Base-by-base conservation (phyloP, 1,284 basidiomycete species). In the Ceratorhiza oryzae-sativae region DNA sequence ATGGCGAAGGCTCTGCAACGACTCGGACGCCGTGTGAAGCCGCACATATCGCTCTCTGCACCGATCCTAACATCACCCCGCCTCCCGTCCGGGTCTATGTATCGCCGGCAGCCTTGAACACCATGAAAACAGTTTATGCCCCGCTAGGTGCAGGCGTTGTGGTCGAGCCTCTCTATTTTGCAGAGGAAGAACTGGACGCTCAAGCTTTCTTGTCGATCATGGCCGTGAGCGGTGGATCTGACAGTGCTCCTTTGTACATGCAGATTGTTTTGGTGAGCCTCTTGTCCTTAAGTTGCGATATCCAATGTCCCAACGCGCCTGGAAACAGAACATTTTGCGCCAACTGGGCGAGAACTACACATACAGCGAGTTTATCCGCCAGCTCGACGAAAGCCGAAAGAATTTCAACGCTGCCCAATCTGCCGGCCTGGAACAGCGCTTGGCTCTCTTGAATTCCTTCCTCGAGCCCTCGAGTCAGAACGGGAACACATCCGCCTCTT, bases 181-280 rank as follows among this genome's bases (percentile, higher is more conserved):
- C 82, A 15, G 84, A 89, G 74, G 80, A 84, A 13, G 88, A 92
- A 73, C 82, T 92, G 1, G 86, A 92, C 78, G 88, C 88, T 1
- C 81, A 86, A 41, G 87, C 88, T 0, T 86, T 90, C 68, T 76
- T 90, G 25, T 87, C 87, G 0, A 86, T 90, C 84, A 90, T 90
- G 89, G 85, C 86, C 0, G 82, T 89, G 0, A 86, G 84, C 0
- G 84, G 85, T 0, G 67, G 67, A 12, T 86, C 86, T 0, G 87
- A 88, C 0, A 80, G 81, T 0, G 85, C 87, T 0, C 90, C 90
- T 0, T 77, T 91, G 0, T 91, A 90, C 76, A 85, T 90, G 76
- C 88, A 90, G 59, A 83, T 85, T 0, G 79, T 91, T 39, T 76
- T 90, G 73, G 86, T 88, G 75, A 78, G 84, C 79, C 70, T 60